A percentile compares a stretch with the other conserved stretches of the same genome.
Evolutionary conservation across 2,329 filamentous ascomycete genomes (phyloP).

Genomic region (Penicillium sclerotiorum): DNA sequence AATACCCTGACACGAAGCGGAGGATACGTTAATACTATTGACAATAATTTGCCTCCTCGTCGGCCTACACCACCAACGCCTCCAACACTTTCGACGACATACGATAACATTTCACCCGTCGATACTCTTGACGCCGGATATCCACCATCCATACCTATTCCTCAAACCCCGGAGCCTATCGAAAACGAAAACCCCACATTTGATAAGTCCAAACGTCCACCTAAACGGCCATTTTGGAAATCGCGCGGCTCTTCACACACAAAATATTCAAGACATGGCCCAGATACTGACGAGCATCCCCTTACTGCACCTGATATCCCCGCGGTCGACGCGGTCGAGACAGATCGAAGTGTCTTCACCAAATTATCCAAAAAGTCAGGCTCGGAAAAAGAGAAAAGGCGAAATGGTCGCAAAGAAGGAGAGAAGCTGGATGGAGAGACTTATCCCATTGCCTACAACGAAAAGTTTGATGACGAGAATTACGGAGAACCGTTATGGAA

Average conservation of each 20-base stretch:
- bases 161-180: slow-evolving; percentile 9
- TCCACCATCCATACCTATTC: neutral
- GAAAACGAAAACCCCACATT: slow-evolving; percentile 2
- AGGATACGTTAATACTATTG: slow-evolving; percentile 32
- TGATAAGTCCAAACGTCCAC: slow-evolving; percentile 9
- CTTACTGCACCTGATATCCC: slow-evolving; percentile 38
- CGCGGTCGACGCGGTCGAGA: slow-evolving; percentile 8
- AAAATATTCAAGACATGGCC: slow-evolving; percentile 27
- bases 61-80: slow-evolving; percentile 8
- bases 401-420: slow-evolving; percentile 27
- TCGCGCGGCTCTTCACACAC: slow-evolving; percentile 29
- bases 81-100: neutral
- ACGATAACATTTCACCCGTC: too few species aligned
- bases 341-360: neutral
- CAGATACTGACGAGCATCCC: slow-evolving; percentile 39
- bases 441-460: slow-evolving; percentile 67
- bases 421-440: slow-evolving; percentile 34
- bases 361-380: slow-evolving; percentile 5
- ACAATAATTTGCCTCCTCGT: slow-evolving; percentile 7
- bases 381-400: slow-evolving; percentile 8
- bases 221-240: slow-evolving; percentile 39
- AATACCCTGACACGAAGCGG: slow-evolving; percentile 37
- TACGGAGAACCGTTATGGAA: slow-evolving; percentile 74
- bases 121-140: slow-evolving; percentile 10
- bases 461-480: slow-evolving; percentile 63